phyloP scores from a whole-genome alignment of 2,329 filamentous ascomycete genomes.

The Boeremia exigua region DNA sequence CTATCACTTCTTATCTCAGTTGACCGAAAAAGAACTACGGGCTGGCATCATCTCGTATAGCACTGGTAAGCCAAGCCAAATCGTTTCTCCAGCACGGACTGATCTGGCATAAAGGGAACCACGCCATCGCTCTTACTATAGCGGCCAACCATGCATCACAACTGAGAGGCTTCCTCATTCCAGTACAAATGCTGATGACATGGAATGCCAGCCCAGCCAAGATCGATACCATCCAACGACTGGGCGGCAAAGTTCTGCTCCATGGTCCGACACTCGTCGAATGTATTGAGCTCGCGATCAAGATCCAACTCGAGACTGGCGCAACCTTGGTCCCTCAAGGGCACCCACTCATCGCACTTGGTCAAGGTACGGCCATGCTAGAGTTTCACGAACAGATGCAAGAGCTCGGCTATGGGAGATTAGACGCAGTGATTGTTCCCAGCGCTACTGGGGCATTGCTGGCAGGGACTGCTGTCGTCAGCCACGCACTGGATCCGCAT shows the following conservation, averaged over 20 bases:
- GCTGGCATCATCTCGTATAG: background rate
- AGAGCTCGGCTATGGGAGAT: background rate
- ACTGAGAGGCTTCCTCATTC: background rate
- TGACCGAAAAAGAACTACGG: background rate
- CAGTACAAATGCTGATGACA: background rate
- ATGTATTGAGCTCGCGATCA: background rate
- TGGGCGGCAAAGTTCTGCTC: background rate
- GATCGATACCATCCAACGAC: background rate
- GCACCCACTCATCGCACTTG: background rate
- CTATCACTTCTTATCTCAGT: slow-evolving; percentile 1
- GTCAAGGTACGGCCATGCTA: slow-evolving; percentile 1
- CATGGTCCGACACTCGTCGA: slow-evolving; percentile 1
- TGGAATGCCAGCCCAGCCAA: slow-evolving; percentile 2
- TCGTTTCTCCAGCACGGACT: background rate
- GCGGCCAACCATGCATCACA: background rate
- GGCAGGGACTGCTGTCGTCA: background rate
- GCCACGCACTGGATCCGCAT: background rate
- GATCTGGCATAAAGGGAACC: background rate
- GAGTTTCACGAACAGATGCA: background rate
- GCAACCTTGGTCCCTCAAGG: slow-evolving; percentile 1
- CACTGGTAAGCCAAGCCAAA: background rate
- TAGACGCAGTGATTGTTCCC: slow-evolving; percentile 1
- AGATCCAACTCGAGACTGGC: background rate
- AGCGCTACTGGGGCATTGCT: slow-evolving; percentile 1
- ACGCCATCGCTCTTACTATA: slow-evolving; percentile 1